These are phyloP conservation scores for Macroventuria anomochaeta DNA, from an alignment of 2,329 filamentous ascomycete genomes.

Conservation along the genomic window DNA sequence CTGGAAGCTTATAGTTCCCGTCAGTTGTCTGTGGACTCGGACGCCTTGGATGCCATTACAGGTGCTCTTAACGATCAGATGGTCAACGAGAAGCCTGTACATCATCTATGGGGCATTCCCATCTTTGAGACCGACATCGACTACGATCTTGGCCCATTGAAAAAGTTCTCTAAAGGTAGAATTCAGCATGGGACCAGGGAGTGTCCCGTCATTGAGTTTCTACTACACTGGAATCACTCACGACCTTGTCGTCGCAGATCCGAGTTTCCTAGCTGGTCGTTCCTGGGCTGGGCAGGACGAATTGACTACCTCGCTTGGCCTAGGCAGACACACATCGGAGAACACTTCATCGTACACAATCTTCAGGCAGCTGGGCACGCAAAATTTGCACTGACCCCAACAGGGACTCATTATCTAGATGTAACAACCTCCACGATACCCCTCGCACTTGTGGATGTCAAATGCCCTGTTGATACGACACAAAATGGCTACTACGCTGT, in stretches of 20 bases:
- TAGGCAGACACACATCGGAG: not conserved
- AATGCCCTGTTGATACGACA: not conserved
- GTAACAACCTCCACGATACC: not conserved
- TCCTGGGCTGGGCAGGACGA: not conserved
- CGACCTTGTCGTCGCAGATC: not conserved
- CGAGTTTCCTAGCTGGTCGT: not conserved
- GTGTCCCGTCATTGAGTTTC: not conserved
- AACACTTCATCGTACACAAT: not conserved
- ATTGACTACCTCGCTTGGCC: not conserved
- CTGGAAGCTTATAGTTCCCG: not conserved
- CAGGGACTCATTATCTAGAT: not conserved
- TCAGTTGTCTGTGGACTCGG: not conserved
- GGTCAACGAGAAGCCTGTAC: not conserved
- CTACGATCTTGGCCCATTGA: not conserved
- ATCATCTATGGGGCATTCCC: conserved; percentile 1
- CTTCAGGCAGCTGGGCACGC: not conserved
- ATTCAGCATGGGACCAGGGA: not conserved
- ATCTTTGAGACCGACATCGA: not conserved
- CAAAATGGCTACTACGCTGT: not conserved
- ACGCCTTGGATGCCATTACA: not conserved
- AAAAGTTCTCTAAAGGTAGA: not conserved
- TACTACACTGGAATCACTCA: not conserved
- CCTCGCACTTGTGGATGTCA: not conserved
- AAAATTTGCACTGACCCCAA: not conserved
- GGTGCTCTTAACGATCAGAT: not conserved